Evolutionary conservation across 768 basidiomycete species (phyloP), one percentile per base, ranked within the genome.

Genomic region (Rubroboletus pulcherrimus): DNA sequence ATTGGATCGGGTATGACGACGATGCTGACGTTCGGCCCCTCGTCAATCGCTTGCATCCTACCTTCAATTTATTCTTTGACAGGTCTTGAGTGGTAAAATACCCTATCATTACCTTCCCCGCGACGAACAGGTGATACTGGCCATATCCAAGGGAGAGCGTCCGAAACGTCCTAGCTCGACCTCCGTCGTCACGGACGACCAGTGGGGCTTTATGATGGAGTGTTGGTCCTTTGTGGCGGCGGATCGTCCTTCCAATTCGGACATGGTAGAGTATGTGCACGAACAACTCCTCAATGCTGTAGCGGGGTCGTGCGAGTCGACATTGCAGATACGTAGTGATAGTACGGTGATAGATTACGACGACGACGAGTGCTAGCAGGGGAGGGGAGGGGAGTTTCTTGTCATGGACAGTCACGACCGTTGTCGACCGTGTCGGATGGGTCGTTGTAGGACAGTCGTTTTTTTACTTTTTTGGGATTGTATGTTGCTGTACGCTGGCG

Each of bases 221-320:
- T 68, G 69, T 48, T 70, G 67, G 66, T 67, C 61, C 4, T 72
- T 67, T 35, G 68, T 67, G 14, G 38, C 53, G 62, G 7, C 19
- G 59, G 63, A 50, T 51, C 66, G 79, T 39, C 77, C 77, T 8
- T 61, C 61, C 21, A 62, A 63, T 33, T 47, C 42, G 21, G 70
- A 72, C 30, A 66, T 75, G 37, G 51, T 60, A 3, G 10, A n/a
- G 4, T 70, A 70, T 19, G 60, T 60, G 19, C 54, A 53, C 5
- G 54, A 59, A 11, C 57, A 65, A n/a, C 21, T 67, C 4, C 30
- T 63, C 11, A 31, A 55, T 24, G 55, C 11, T 0, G 51, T 60
- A 11, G 41, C 37, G 3, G 38, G 4, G 1, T 55, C 54, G 11
- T 17, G n/a, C 34, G 42, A 53, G 39, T 49, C 46, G 24, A 29